Percentiles rank a stretch among this genome's conserved stretches.
Conservation (phyloP, 1,284 basidiomycete species). For the Malassezia equina region DNA sequence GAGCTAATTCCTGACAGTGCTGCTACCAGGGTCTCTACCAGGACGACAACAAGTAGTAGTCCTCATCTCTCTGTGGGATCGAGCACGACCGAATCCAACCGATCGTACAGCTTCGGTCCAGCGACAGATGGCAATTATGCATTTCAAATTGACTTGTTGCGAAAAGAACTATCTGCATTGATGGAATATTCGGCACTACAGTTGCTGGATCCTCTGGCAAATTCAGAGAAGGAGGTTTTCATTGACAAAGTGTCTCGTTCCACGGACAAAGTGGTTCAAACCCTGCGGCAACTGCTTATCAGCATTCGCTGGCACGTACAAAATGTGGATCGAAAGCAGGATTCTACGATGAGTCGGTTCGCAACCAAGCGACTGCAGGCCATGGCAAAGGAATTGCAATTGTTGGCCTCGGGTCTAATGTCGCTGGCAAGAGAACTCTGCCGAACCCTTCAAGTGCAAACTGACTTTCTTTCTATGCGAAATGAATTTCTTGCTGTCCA, state of each 20-base stretch:
- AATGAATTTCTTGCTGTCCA: background rate
- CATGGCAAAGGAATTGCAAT: background rate
- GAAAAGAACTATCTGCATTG: background rate
- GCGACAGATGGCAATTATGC: background rate
- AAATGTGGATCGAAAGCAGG: background rate
- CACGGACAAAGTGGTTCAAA: background rate
- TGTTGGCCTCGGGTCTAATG: background rate
- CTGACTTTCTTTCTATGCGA: background rate
- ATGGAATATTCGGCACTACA: background rate
- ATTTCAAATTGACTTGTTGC: background rate
- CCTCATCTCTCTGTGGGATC: background rate
- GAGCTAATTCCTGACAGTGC: slow-evolving; percentile 67
- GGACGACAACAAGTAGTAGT: background rate
- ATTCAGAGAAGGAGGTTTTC: background rate
- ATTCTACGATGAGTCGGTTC: background rate
- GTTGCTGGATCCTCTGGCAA: background rate
- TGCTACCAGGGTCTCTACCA: slow-evolving; percentile 15
- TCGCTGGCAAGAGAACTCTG: background rate
- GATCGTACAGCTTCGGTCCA: background rate
- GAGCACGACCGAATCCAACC: background rate
- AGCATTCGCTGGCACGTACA: background rate
- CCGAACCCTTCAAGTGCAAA: background rate
- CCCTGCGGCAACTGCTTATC: background rate
- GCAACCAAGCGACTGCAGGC: background rate
- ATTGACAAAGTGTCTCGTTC: background rate